Evolutionary conservation across 768 basidiomycete species (phyloP).

Genomic region (Leccinum longicurvipes): DNA sequence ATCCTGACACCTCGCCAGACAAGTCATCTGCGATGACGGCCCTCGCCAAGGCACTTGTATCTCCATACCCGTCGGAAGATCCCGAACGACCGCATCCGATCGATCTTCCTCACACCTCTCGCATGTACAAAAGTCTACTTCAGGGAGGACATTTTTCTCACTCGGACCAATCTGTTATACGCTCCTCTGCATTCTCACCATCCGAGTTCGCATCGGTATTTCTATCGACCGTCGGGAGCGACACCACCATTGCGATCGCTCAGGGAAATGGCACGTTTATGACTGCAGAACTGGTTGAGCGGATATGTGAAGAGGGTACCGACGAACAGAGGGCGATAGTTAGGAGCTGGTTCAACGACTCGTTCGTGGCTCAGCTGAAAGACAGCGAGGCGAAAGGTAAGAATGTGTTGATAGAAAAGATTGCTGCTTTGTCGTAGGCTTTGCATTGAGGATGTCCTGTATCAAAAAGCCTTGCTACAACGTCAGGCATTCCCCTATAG

Average conservation of each 20-base stretch:
- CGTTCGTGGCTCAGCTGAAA: slow-evolving; percentile 47
- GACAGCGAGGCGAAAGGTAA: slow-evolving; percentile 65
- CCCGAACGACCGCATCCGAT: slow-evolving; percentile 57
- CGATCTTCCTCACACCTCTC: slow-evolving; percentile 77
- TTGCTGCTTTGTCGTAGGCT: slow-evolving; percentile 32
- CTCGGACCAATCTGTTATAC: slow-evolving; percentile 50
- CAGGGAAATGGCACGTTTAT: slow-evolving; percentile 69
- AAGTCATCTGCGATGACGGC: slow-evolving; percentile 60
- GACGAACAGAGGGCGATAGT: slow-evolving; percentile 42
- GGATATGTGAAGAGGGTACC: slow-evolving; percentile 43
- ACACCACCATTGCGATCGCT: slow-evolving; percentile 52
- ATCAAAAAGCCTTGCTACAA: slow-evolving; percentile 7
- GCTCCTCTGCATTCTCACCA: slow-evolving; percentile 53
- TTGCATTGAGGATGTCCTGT: not conserved
- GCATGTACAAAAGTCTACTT: slow-evolving; percentile 84
- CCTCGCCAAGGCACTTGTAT: slow-evolving; percentile 55
- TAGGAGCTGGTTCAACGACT: slow-evolving; percentile 56
- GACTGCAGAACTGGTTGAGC: slow-evolving; percentile 67
- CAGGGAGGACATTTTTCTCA: slow-evolving; percentile 89
- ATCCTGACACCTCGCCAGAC: slow-evolving; percentile 43
- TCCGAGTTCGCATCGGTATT: slow-evolving; percentile 58
- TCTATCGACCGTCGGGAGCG: slow-evolving; percentile 49
- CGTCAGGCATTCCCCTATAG: not conserved
- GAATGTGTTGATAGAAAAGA: slow-evolving; percentile 62
- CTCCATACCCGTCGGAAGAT: slow-evolving; percentile 55